Evolutionary conservation across 305 asterid species (phyloP).

Genomic region (Caryopteris hybrid): DNA sequence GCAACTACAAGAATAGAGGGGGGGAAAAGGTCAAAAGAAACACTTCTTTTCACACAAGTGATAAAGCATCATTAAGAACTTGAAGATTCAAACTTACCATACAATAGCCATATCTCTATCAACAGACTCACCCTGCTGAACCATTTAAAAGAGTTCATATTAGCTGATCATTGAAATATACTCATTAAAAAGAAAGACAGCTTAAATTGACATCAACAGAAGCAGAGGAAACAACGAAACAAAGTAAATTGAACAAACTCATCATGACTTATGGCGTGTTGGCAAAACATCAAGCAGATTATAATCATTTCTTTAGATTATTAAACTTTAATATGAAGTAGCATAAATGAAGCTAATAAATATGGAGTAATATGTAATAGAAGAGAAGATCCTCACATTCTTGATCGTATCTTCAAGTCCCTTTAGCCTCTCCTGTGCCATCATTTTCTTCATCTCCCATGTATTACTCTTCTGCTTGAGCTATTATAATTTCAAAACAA

Average conservation of each 20-base stretch:
- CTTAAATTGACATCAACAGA: too few relatives aligned
- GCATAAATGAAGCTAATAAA: background rate
- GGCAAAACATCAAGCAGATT: background rate
- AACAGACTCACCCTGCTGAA: slow-evolving; percentile 28
- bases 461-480: slow-evolving; percentile 14
- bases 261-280: too few relatives aligned
- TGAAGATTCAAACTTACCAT: slow-evolving; percentile 28
- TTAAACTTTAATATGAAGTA: background rate
- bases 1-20: slow-evolving; percentile 7
- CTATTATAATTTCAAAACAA: background rate
- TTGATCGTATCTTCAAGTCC: background rate
- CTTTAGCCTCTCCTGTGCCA: slow-evolving; percentile 20
- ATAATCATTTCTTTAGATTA: background rate
- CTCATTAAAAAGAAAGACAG: too few relatives aligned
- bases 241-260: too few relatives aligned
- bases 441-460: slow-evolving; percentile 23
- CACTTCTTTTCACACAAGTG: background rate
- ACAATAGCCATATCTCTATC: background rate
- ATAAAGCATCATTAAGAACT: background rate
- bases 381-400: slow-evolving; percentile 25
- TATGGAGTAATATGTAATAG: background rate
- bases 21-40: background rate
- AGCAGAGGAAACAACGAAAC: too few relatives aligned
- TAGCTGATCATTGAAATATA: background rate
- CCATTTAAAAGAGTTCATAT: background rate